phyloP scores from a whole-genome alignment of 140 eudicot genomes.

The Flaveria floridana region DNA sequence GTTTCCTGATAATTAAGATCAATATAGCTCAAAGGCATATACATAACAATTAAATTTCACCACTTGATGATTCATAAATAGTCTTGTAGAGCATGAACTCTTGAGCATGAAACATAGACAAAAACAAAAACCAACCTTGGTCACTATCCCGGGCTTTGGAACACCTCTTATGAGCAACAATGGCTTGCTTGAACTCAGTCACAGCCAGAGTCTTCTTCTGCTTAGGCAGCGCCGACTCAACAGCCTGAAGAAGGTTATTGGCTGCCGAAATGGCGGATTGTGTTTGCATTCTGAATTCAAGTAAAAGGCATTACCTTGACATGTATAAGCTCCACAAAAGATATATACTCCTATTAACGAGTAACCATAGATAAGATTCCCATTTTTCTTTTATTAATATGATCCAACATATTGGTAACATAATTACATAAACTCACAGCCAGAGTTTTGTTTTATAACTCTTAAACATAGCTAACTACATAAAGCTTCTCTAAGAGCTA shows the following conservation, averaged over 20 bases:
- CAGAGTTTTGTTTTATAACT: neutral
- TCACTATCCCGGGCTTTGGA: constrained; percentile 41
- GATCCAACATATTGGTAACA: neutral
- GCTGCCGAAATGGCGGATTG: constrained; percentile 67
- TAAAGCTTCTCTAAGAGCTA: neutral
- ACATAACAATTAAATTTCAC: constrained; percentile 1
- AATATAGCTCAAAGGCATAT: neutral
- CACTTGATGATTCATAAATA: neutral
- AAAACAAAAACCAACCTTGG: constrained; percentile 45
- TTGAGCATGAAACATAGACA: neutral
- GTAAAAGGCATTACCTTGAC: constrained; percentile 6
- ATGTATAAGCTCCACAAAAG: neutral
- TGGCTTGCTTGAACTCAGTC: constrained; percentile 68
- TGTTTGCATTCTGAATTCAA: constrained; percentile 60
- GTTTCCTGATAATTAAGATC: neutral
- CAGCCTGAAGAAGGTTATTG: constrained; percentile 60
- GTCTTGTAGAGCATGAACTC: neutral
- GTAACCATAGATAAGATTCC: too few species aligned
- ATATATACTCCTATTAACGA: neutral
- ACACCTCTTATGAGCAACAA: constrained; percentile 62
- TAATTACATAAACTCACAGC: neutral
- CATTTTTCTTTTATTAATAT: neutral
- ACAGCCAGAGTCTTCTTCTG: constrained; percentile 64
- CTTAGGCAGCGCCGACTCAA: constrained; percentile 67
- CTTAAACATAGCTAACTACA: neutral